A percentile compares a stretch with the other conserved stretches of the same genome.
phyloP scores from a whole-genome alignment of 306 rosid species.

The Dalbergia oliveri region DNA sequence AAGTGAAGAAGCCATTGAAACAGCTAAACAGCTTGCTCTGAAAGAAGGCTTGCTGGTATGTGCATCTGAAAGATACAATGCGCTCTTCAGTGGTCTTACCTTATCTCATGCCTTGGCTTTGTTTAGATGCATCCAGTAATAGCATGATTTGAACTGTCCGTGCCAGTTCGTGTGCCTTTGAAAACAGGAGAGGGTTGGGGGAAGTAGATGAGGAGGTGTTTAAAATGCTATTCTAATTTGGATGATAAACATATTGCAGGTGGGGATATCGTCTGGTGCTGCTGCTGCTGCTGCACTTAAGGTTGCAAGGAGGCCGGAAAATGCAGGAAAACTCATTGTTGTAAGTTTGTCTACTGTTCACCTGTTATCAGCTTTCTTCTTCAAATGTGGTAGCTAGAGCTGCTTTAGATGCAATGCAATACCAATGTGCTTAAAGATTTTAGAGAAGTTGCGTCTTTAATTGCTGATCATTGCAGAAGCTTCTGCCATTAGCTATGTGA shows the following conservation, averaged over 20 bases:
- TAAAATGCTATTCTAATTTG: slow-evolving; percentile 32
- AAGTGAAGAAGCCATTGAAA: slow-evolving; percentile 90
- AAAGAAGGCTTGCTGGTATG: slow-evolving; percentile 89
- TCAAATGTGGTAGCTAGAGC: neutral
- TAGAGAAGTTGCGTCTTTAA: slow-evolving; percentile 1
- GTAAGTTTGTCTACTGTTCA: slow-evolving; percentile 61
- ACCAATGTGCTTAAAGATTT: slow-evolving; percentile 2
- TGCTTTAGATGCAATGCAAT: slow-evolving; percentile 12
- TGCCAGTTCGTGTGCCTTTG: slow-evolving; percentile 13
- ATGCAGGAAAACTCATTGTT: slow-evolving; percentile 91
- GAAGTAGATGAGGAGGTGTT: neutral
- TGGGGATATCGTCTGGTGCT: slow-evolving; percentile 97
- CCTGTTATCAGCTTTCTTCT: slow-evolving; percentile 3
- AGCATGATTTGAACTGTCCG: slow-evolving; percentile 9
- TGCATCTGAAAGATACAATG: slow-evolving; percentile 36
- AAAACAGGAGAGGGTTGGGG: neutral
- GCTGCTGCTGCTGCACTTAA: slow-evolving; percentile 88
- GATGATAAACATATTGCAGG: slow-evolving; percentile 58
- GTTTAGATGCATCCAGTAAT: neutral
- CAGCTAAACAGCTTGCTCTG: slow-evolving; percentile 84
- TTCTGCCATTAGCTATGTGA: slow-evolving; percentile 10
- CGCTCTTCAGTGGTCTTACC: neutral
- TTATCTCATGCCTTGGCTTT: slow-evolving; percentile 8
- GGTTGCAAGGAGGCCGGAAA: slow-evolving; percentile 84
- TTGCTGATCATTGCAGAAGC: neutral